Percentiles rank a stretch among this genome's conserved stretches.
Evolutionary conservation across 345 rosid genomes (phyloP).

Genomic region (Nephelium lappaceum): DNA sequence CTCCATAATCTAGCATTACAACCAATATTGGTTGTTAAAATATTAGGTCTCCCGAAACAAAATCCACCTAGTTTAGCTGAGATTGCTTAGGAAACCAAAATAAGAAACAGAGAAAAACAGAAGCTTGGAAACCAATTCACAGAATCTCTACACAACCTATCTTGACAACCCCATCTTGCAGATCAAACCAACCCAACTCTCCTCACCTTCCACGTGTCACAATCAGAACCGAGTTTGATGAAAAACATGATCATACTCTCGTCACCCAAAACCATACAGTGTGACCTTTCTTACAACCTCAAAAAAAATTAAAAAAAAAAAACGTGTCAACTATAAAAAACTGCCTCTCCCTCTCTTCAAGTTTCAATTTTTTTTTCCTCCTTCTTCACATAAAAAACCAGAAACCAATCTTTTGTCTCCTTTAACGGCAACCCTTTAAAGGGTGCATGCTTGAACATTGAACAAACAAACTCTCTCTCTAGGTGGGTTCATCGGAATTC

Average conservation of each 20-base stretch:
- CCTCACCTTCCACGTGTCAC: background rate
- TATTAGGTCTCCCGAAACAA: background rate
- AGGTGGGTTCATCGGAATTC: slow-evolving; percentile 7
- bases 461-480: background rate
- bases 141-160: background rate
- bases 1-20: background rate
- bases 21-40: background rate
- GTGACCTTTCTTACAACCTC: slow-evolving; percentile 1
- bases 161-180: slow-evolving; percentile 2
- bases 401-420: background rate
- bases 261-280: background rate
- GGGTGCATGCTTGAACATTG: slow-evolving; percentile 32
- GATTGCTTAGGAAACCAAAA: slow-evolving; percentile 15
- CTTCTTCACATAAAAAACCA: background rate
- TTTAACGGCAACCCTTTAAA: background rate
- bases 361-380: background rate
- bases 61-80: background rate
- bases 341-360: slow-evolving; percentile 1
- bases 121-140: background rate
- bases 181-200: background rate
- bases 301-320: background rate
- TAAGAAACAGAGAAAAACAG: background rate
- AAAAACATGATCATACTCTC: background rate
- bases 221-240: background rate
- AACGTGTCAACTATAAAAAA: slow-evolving; percentile 8